Conservation (phyloP, 805 yeast genomes). For the Scheffersomyces lignosus region DNA sequence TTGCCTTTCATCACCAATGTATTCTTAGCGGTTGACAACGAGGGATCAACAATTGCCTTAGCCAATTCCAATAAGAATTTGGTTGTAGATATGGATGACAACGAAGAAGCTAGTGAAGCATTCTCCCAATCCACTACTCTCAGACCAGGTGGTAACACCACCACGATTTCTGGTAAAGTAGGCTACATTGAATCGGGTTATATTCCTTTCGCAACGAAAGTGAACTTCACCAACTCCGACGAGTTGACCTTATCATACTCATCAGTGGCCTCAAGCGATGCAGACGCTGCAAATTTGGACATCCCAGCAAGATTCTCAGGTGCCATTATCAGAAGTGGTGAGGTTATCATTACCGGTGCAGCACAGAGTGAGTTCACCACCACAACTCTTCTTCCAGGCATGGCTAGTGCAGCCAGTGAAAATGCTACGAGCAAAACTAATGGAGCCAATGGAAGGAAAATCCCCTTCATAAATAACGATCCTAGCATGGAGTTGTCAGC, state of each 20-base stretch:
- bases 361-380: background rate
- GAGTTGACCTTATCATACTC: constrained; percentile 14
- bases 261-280: background rate
- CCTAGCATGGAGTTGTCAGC: too few species aligned
- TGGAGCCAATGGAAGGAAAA: constrained; percentile 1
- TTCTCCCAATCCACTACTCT: constrained; percentile 3
- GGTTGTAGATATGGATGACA: constrained; percentile 3
- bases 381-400: background rate
- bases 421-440: constrained; percentile 4
- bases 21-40: constrained; percentile 66
- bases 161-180: constrained; percentile 6
- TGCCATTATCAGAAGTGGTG: constrained; percentile 24
- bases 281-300: constrained; percentile 1
- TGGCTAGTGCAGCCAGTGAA: constrained; percentile 10
- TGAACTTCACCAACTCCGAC: constrained; percentile 22
- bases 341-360: constrained; percentile 25
- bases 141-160: constrained; percentile 13
- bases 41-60: constrained; percentile 53
- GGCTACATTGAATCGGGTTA: constrained; percentile 37
- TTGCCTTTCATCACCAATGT: constrained; percentile 52
- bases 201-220: constrained; percentile 52
- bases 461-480: too few species aligned
- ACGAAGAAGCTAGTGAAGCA: background rate
- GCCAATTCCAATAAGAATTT: constrained; percentile 44
- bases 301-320: constrained; percentile 30